Base-by-base conservation (phyloP, 768 basidiomycete genomes). In the Hebeloma cylindrosporum region DNA sequence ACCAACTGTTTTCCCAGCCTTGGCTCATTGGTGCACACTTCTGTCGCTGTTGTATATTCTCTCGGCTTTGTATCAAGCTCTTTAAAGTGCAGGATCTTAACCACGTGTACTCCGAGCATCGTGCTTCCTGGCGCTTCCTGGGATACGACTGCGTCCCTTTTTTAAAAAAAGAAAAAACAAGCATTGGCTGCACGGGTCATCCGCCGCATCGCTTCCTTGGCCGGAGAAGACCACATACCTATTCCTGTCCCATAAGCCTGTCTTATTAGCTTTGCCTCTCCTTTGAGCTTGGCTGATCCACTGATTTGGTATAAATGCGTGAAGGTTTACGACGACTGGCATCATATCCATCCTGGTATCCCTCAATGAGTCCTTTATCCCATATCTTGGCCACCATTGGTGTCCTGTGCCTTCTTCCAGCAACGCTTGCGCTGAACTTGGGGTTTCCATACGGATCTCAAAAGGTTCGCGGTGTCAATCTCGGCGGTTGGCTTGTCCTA, bases 401-500 rank as follows among this genome's bases (percentile, higher is more conserved):
- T 11, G 28, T 17, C 9, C 39, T 56, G 16, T 51, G 49, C 25
- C 29, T 47, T 20, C 16, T 53, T 36, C 43, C 47, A 22, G 29
- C 41, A 20, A 41, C 51, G 50, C 33, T 28, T 62, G 60, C 58
- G 55, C 45, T 50, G 60, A 63, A 61, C 22, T 78, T 74, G 16
- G 76, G 79, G 39, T 90, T 90, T 56, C 73, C 86, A 3, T 91
- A 91, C 53, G 88, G 87, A 17, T 73, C 75, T 4, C 50, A 79
- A 66, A 85, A 82, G 54, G 81, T 92, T 36, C 80, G 89, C 9
- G 90, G 90, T 45, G 90, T 92, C 52, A 92, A 87, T 66, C 75
- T 93, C 20, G 90, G 89, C 21, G 75, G 74, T 43, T 74, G 68
- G 77, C 66, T 77, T 20, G 71, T 76, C 17, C 66, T 71, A 18